Evolutionary conservation across 768 basidiomycete genomes (phyloP).

Genomic region (Trametes sanguinea): DNA sequence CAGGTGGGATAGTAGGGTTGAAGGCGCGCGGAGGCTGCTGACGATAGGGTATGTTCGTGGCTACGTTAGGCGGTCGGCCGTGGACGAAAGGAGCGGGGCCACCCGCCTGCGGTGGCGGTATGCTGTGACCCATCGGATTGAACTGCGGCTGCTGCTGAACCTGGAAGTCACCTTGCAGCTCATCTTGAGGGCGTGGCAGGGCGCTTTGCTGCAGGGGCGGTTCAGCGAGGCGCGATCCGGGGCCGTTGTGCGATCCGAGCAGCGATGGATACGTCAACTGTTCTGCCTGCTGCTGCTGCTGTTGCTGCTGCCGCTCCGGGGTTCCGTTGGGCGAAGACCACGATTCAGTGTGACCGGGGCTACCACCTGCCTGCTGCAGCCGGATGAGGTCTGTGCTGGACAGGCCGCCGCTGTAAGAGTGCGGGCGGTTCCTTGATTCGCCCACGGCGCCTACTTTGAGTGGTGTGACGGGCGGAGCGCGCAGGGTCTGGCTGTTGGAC

Average conservation of each 20-base stretch:
- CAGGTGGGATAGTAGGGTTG: slow-evolving; percentile 47
- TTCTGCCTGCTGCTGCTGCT: slow-evolving; percentile 30
- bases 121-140: slow-evolving; percentile 43
- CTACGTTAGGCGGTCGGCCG: slow-evolving; percentile 52
- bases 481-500: slow-evolving; percentile 55
- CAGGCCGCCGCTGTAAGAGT: slow-evolving; percentile 79
- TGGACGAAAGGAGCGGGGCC: slow-evolving; percentile 48
- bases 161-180: slow-evolving; percentile 55
- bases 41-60: slow-evolving; percentile 56
- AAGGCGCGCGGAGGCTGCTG: slow-evolving; percentile 55
- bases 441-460: slow-evolving; percentile 52
- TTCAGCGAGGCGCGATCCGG: slow-evolving; percentile 47
- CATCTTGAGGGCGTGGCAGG: slow-evolving; percentile 28
- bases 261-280: slow-evolving; percentile 69
- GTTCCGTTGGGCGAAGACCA: slow-evolving; percentile 33
- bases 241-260: slow-evolving; percentile 42
- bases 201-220: slow-evolving; percentile 46
- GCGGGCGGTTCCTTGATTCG: slow-evolving; percentile 76
- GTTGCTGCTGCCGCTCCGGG: slow-evolving; percentile 30
- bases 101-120: slow-evolving; percentile 39
- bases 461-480: slow-evolving; percentile 49
- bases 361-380: slow-evolving; percentile 63
- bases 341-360: slow-evolving; percentile 33
- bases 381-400: slow-evolving; percentile 74
- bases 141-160: slow-evolving; percentile 60